Evolutionary conservation across 2,329 filamentous ascomycete genomes (phyloP).

Genomic region (Myriangium duriaei): DNA sequence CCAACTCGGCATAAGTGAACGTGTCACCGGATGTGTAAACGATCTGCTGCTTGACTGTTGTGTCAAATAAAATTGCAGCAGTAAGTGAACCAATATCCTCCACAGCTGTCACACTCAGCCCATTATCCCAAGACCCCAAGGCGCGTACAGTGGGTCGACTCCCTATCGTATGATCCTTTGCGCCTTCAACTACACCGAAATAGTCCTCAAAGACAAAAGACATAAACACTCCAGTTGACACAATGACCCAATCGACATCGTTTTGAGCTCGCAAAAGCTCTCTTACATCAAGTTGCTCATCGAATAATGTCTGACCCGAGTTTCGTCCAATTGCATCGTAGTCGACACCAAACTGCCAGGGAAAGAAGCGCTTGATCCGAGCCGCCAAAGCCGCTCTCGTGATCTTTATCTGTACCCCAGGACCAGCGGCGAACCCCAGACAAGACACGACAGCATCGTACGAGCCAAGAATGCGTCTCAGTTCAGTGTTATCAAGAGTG

Average conservation of each 20-base stretch:
- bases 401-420: constrained; percentile 47
- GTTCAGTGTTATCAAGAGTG: constrained; percentile 16
- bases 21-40: constrained; percentile 52
- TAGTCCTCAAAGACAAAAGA: constrained; percentile 52
- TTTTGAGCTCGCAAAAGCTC: constrained; percentile 37
- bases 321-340: constrained; percentile 52
- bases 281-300: constrained; percentile 52
- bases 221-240: constrained; percentile 60
- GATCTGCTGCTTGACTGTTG: constrained; percentile 28
- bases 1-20: constrained; percentile 41
- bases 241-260: constrained; percentile 43
- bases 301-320: constrained; percentile 52
- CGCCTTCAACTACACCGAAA: constrained; percentile 50
- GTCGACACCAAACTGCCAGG: constrained; percentile 65
- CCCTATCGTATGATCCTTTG: constrained; percentile 11
- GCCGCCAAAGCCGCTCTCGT: constrained; percentile 42
- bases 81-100: constrained; percentile 51
- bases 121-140: constrained; percentile 46
- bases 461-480: constrained; percentile 24
- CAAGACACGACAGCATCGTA: constrained; percentile 48
- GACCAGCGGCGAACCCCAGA: constrained; percentile 45
- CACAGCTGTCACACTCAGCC: constrained; percentile 50
- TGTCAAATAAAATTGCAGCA: constrained; percentile 41
- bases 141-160: constrained; percentile 31
- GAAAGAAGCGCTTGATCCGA: constrained; percentile 42